Percentiles rank a stretch among this genome's conserved stretches.
These are phyloP conservation scores for Stylosanthes scabra DNA, from an alignment of 331 rosid species.

Conservation along the genomic window DNA sequence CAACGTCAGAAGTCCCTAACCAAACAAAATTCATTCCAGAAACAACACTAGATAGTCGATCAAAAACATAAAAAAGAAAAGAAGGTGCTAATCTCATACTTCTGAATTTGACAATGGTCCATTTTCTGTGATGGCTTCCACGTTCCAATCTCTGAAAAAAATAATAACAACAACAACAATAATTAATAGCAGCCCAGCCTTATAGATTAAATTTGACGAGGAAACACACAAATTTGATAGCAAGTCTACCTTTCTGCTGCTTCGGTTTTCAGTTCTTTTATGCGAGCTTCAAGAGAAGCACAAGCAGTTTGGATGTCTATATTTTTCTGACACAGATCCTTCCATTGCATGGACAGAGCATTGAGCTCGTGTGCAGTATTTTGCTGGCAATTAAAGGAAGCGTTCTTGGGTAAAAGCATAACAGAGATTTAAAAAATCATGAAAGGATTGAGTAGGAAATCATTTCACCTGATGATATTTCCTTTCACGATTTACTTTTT, in stretches of 20 bases:
- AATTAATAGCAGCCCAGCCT: constrained; percentile 17
- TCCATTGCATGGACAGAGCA: constrained; percentile 93
- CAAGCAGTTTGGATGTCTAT: constrained; percentile 81
- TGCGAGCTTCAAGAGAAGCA: constrained; percentile 62
- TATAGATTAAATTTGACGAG: constrained; percentile 21
- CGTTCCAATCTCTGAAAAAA: constrained; percentile 72
- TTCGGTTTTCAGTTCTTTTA: constrained; percentile 67
- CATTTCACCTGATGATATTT: constrained; percentile 89
- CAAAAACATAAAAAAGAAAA: neutral
- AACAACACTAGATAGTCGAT: constrained; percentile 23
- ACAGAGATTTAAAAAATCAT: constrained; percentile 20
- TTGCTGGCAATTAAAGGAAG: constrained; percentile 61
- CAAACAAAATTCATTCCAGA: constrained; percentile 18
- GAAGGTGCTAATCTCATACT: constrained; percentile 49
- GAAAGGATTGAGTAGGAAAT: constrained; percentile 14
- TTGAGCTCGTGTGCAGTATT: constrained; percentile 90
- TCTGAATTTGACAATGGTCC: constrained; percentile 49
- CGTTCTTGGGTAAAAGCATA: constrained; percentile 3
- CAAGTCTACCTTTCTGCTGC: constrained; percentile 72
- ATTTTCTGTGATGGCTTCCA: constrained; percentile 61
- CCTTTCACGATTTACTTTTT: constrained; percentile 93
- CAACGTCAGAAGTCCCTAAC: constrained; percentile 9
- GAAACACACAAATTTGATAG: constrained; percentile 11
- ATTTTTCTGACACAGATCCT: constrained; percentile 88
- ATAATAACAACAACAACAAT: neutral